Percentiles rank a stretch among this genome's conserved stretches.
phyloP scores from a whole-genome alignment of 2,329 filamentous ascomycete genomes.

The Geoglossum cookeanum region DNA sequence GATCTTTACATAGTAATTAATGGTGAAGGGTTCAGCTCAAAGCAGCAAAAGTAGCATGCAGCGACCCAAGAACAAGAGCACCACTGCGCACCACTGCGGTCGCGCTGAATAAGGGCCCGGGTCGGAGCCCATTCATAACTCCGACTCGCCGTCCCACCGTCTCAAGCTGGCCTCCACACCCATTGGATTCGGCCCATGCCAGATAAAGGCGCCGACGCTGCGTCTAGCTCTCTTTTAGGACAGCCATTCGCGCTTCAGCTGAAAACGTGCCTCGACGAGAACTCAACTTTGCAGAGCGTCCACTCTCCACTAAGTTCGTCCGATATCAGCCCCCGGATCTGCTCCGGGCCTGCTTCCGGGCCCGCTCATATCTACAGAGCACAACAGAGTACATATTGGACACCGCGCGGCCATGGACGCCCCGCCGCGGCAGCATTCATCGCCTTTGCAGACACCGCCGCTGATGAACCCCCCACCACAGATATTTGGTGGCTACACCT shows the following conservation, averaged over 20 bases:
- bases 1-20: neutral
- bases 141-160: neutral
- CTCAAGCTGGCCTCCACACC: neutral
- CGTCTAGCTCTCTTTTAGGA: neutral
- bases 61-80: too few species aligned
- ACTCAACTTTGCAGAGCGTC: neutral
- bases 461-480: conserved; percentile 37
- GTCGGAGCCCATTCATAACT: neutral
- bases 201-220: neutral
- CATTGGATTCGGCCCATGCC: neutral
- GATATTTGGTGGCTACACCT: conserved; percentile 44
- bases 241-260: neutral
- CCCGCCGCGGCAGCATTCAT: neutral
- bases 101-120: neutral
- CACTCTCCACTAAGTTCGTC: neutral
- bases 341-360: too few species aligned
- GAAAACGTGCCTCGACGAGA: neutral
- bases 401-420: neutral
- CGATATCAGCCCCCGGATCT: neutral
- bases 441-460: neutral
- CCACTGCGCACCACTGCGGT: too few species aligned
- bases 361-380: too few species aligned
- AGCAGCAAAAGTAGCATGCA: neutral
- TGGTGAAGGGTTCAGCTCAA: neutral
- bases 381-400: neutral